A percentile compares a stretch with the other conserved stretches of the same genome.
Evolutionary conservation across 2,329 filamentous ascomycete species (phyloP).

Genomic region (Colletotrichum euphorbiae): DNA sequence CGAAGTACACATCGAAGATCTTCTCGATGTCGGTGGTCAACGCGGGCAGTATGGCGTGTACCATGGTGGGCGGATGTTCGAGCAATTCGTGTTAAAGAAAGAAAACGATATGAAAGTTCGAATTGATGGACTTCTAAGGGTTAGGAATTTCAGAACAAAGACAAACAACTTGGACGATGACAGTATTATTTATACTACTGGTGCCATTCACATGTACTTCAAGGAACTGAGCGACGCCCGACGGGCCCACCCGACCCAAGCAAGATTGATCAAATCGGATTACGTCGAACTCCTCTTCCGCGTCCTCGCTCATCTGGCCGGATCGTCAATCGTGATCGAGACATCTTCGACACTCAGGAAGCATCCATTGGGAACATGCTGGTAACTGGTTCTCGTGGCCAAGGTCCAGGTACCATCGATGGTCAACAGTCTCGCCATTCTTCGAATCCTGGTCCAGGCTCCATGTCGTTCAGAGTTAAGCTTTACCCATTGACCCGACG

Average conservation of each 20-base stretch:
- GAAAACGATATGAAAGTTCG: background rate
- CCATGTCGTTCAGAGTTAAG: slow-evolving; percentile 19
- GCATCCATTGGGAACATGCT: background rate
- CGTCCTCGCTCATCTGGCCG: slow-evolving; percentile 4
- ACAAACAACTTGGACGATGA: too few relatives aligned
- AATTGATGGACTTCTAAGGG: background rate
- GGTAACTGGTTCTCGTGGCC: background rate
- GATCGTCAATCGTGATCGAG: background rate
- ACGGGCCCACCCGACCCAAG: background rate
- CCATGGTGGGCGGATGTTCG: slow-evolving; percentile 45
- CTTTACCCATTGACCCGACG: background rate
- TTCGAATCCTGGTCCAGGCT: background rate
- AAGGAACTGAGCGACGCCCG: background rate
- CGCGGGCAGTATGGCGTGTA: slow-evolving; percentile 57
- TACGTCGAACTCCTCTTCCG: background rate
- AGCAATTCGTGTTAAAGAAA: background rate
- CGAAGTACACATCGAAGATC: slow-evolving; percentile 61
- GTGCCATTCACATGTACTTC: background rate
- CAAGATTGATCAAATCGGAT: background rate
- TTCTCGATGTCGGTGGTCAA: slow-evolving; percentile 58
- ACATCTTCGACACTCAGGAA: background rate
- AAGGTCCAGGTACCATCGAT: background rate
- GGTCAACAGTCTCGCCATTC: background rate
- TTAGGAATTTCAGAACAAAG: background rate
- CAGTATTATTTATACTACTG: too few relatives aligned